Conservation (phyloP, 2,329 filamentous ascomycete genomes). For the Pochonia chlamydosporia region DNA sequence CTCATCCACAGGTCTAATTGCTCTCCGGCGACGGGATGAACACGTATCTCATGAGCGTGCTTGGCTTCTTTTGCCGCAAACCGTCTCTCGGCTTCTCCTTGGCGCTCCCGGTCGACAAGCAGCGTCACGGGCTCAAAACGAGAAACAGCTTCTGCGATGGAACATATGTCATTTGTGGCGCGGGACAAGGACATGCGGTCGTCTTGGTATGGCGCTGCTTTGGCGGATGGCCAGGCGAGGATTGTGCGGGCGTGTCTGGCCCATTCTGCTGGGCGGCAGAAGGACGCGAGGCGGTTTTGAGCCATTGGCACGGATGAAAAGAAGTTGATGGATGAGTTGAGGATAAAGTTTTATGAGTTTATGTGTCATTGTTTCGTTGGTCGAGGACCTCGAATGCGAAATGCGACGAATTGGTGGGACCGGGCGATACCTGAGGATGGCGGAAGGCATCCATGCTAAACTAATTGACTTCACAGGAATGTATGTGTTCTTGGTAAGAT, state of each 20-base stretch:
- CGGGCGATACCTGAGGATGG: too few relatives aligned
- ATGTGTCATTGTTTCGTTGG: too few relatives aligned
- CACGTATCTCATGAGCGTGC: background rate
- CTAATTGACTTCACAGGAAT: too few relatives aligned
- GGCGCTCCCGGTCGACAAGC: conserved; percentile 10
- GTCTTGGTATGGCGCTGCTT: conserved; percentile 1
- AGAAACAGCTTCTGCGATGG: conserved; percentile 18
- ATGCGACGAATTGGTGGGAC: too few relatives aligned
- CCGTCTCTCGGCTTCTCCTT: conserved; percentile 9
- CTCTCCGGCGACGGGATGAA: conserved; percentile 6
- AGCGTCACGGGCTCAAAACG: conserved; percentile 21
- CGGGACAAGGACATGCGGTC: conserved; percentile 1
- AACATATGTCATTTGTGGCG: conserved; percentile 17
- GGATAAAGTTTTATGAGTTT: too few relatives aligned
- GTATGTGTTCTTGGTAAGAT: too few relatives aligned
- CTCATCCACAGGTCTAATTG: conserved; percentile 21
- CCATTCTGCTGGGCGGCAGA: conserved; percentile 12
- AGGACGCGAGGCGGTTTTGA: background rate
- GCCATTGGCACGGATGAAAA: background rate
- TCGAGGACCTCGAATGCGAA: too few relatives aligned
- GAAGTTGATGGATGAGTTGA: too few relatives aligned
- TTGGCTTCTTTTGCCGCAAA: background rate
- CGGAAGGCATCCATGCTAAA: too few relatives aligned
- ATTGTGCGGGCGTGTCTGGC: conserved; percentile 7
- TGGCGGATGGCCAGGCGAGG: conserved; percentile 10